phyloP scores from a whole-genome alignment of 2,329 filamentous ascomycete species.

The Aspergillus fructus region DNA sequence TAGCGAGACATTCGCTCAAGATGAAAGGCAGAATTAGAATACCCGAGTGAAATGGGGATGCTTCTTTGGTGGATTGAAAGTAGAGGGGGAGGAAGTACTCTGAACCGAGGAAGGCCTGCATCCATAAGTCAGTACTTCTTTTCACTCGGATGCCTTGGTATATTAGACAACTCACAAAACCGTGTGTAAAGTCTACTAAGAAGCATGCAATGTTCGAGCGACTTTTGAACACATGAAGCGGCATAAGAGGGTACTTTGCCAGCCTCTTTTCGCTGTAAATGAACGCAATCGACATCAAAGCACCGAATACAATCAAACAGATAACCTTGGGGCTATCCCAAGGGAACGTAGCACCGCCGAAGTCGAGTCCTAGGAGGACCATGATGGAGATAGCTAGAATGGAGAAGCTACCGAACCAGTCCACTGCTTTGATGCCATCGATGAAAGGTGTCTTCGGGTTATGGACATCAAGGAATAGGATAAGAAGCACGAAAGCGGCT shows the following conservation, averaged over 20 bases:
- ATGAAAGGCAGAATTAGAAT: slow-evolving; percentile 62
- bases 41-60: slow-evolving; percentile 60
- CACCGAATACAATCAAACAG: slow-evolving; percentile 54
- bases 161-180: slow-evolving; percentile 35
- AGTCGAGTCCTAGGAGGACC: slow-evolving; percentile 55
- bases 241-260: slow-evolving; percentile 68
- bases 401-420: slow-evolving; percentile 55
- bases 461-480: slow-evolving; percentile 56
- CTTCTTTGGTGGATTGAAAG: slow-evolving; percentile 66
- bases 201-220: slow-evolving; percentile 59
- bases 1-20: slow-evolving; percentile 44
- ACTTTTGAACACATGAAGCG: slow-evolving; percentile 59
- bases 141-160: background rate
- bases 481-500: slow-evolving; percentile 48
- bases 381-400: slow-evolving; percentile 53
- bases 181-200: slow-evolving; percentile 49
- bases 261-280: slow-evolving; percentile 63
- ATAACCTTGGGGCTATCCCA: slow-evolving; percentile 58
- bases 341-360: slow-evolving; percentile 53
- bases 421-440: slow-evolving; percentile 53
- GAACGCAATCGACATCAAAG: slow-evolving; percentile 52
- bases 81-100: slow-evolving; percentile 74
- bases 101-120: slow-evolving; percentile 61
- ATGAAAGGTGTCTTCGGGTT: slow-evolving; percentile 53
- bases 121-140: background rate